Evolutionary conservation across 345 rosid species (phyloP).

Genomic region (Lenwebbia sp.): DNA sequence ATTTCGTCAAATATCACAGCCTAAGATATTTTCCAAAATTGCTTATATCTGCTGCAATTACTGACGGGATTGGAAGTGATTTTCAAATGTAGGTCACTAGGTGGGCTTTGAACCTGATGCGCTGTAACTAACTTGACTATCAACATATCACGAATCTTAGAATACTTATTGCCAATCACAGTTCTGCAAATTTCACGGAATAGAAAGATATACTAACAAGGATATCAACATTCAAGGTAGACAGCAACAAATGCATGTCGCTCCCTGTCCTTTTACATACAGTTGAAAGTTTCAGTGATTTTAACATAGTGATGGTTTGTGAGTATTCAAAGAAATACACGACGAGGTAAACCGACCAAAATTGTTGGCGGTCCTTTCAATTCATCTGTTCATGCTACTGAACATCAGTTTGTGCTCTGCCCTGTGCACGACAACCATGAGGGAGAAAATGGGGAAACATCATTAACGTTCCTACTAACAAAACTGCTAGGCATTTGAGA

Average conservation of each 20-base stretch:
- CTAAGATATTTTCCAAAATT: background rate
- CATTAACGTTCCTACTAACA: background rate
- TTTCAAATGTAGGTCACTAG: background rate
- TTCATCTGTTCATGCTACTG: background rate
- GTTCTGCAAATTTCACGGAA: background rate
- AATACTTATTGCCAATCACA: background rate
- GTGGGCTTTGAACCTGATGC: background rate
- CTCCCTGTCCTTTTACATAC: background rate
- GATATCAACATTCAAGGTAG: background rate
- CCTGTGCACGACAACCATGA: background rate
- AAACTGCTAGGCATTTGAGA: background rate
- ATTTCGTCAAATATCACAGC: background rate
- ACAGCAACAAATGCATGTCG: background rate
- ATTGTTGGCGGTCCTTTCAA: background rate
- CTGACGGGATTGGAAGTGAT: background rate
- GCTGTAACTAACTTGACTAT: background rate
- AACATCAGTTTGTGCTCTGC: background rate
- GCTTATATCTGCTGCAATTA: background rate
- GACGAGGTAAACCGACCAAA: background rate
- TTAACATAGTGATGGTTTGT: background rate
- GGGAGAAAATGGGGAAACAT: background rate
- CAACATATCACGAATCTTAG: background rate
- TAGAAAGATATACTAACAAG: background rate
- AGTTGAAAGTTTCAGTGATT: background rate
- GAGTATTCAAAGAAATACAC: background rate